Conservation (phyloP, 1,284 basidiomycete genomes). For the Rugosomyces carneus region DNA sequence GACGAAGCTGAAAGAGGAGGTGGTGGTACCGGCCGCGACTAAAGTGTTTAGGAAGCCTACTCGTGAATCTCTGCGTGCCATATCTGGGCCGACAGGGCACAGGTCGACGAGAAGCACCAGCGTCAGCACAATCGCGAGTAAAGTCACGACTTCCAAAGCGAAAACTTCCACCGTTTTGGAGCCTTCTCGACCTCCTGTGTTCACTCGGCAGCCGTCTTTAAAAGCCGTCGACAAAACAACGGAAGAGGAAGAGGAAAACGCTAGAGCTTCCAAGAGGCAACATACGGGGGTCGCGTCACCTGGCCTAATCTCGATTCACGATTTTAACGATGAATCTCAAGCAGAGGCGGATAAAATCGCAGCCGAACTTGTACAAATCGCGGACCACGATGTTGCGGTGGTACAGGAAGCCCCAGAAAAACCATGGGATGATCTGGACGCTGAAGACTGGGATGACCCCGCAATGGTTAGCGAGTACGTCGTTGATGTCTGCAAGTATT, state of each 20-base stretch:
- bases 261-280: slow-evolving; percentile 24
- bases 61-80: slow-evolving; percentile 9
- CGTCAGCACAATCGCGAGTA: slow-evolving; percentile 9
- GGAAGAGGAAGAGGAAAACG: slow-evolving; percentile 11
- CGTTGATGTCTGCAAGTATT: slow-evolving; percentile 89
- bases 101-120: slow-evolving; percentile 8
- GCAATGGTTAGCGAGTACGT: slow-evolving; percentile 98
- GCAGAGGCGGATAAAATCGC: slow-evolving; percentile 28
- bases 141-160: slow-evolving; percentile 7
- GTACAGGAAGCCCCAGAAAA: slow-evolving; percentile 38
- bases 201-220: slow-evolving; percentile 10
- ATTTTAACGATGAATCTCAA: slow-evolving; percentile 23
- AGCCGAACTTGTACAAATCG: slow-evolving; percentile 27
- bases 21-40: slow-evolving; percentile 8
- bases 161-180: neutral
- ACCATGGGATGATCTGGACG: slow-evolving; percentile 84
- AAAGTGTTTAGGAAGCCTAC: slow-evolving; percentile 2
- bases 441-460: slow-evolving; percentile 91
- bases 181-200: slow-evolving; percentile 6
- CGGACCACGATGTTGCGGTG: slow-evolving; percentile 22
- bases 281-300: slow-evolving; percentile 19
- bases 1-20: slow-evolving; percentile 20
- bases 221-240: neutral
- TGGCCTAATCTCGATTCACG: too few species aligned
- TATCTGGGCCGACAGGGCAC: slow-evolving; percentile 3